These are phyloP conservation scores for Fusarium zealandicum DNA, from an alignment of 2,329 filamentous ascomycete species.

Conservation along the genomic window DNA sequence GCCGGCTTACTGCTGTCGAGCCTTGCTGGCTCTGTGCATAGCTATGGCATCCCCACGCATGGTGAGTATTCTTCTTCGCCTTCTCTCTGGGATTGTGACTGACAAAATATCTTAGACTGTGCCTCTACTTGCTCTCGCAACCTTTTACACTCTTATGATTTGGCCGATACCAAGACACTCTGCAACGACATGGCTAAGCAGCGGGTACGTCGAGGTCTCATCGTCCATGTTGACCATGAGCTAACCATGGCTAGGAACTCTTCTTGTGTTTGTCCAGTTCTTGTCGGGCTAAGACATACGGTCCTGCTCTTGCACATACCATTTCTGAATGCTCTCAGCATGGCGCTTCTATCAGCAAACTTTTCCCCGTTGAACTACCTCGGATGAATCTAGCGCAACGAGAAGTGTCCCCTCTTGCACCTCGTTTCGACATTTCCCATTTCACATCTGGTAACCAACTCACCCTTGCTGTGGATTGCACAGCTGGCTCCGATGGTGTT, in stretches of 20 bases:
- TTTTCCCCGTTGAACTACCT: conserved; percentile 44
- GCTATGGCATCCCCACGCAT: conserved; percentile 7
- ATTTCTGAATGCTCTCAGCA: conserved; percentile 39
- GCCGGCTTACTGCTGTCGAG: conserved; percentile 18
- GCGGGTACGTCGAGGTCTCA: conserved; percentile 26
- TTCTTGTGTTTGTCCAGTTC: conserved; percentile 44
- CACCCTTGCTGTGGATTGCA: conserved; percentile 41
- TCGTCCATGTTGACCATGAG: conserved; percentile 15
- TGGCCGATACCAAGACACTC: conserved; percentile 14
- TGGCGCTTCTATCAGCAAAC: conserved; percentile 39
- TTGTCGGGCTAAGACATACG: conserved; percentile 42
- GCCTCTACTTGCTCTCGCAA: conserved; percentile 26
- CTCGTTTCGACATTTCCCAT: conserved; percentile 7
- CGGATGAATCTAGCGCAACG: conserved; percentile 14
- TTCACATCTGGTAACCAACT: conserved; percentile 34
- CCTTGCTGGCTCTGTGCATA: conserved; percentile 10
- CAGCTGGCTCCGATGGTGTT: conserved; percentile 44
- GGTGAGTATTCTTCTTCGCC: conserved; percentile 8
- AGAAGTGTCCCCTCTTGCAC: conserved; percentile 8
- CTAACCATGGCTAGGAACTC: conserved; percentile 37
- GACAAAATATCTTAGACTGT: conserved; percentile 19
- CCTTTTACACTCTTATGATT: conserved; percentile 15
- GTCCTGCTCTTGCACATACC: conserved; percentile 40
- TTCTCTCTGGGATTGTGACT: neutral
- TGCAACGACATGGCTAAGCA: conserved; percentile 36